Percentiles rank a stretch among this genome's conserved stretches.
phyloP scores from a whole-genome alignment of 306 rosid species.

The Adenanthera pavonina region DNA sequence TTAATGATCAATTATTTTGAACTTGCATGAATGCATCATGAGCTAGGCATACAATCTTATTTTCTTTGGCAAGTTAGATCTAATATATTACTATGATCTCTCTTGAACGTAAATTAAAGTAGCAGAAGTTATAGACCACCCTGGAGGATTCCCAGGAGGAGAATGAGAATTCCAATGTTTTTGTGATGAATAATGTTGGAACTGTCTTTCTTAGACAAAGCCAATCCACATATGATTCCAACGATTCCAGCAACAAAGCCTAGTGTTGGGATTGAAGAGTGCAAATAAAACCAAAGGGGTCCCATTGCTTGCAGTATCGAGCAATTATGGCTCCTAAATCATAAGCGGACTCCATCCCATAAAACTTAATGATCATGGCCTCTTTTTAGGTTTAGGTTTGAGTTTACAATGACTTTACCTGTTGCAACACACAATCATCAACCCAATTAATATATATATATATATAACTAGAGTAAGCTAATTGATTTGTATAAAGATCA shows the following conservation, averaged over 20 bases:
- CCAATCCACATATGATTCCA: slow-evolving; percentile 39
- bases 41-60: too few relatives aligned
- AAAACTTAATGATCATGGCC: slow-evolving; percentile 40
- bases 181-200: slow-evolving; percentile 26
- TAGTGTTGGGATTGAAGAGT: slow-evolving; percentile 37
- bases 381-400: slow-evolving; percentile 23
- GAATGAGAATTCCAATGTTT: slow-evolving; percentile 40
- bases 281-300: slow-evolving; percentile 48
- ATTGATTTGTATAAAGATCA: too few relatives aligned
- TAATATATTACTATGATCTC: too few relatives aligned
- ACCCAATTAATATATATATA: not conserved
- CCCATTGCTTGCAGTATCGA: slow-evolving; percentile 43
- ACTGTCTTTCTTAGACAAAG: slow-evolving; percentile 17
- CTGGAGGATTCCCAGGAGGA: slow-evolving; percentile 40
- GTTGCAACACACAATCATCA: not conserved
- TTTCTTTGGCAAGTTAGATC: too few relatives aligned
- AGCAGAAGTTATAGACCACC: not conserved
- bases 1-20: too few relatives aligned
- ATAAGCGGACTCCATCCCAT: slow-evolving; percentile 38
- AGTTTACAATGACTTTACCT: not conserved
- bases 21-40: too few relatives aligned
- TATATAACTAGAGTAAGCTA: too few relatives aligned
- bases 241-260: slow-evolving; percentile 24
- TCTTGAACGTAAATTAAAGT: too few relatives aligned
- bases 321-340: slow-evolving; percentile 42